Conservation (phyloP, 768 basidiomycete genomes). For the Tephrocybe sp. region DNA sequence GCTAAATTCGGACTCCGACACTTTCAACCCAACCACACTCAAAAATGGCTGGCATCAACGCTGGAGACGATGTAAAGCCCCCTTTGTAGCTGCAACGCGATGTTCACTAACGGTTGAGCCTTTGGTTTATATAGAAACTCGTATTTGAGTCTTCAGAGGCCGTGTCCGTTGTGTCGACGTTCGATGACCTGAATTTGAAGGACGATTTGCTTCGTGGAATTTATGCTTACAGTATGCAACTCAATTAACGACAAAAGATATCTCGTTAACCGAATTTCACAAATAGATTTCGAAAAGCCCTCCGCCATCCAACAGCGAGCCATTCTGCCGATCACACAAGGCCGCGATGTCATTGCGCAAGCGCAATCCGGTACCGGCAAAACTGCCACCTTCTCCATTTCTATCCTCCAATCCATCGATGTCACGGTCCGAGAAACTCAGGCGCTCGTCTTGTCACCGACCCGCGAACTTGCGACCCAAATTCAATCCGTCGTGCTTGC, state of each 20-base stretch:
- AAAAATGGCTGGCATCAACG: conserved; percentile 77
- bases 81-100: conserved; percentile 3
- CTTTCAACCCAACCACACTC: conserved; percentile 38
- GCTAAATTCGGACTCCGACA: conserved; percentile 57
- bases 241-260: neutral
- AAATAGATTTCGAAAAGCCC: conserved; percentile 88
- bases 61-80: conserved; percentile 76
- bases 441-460: conserved; percentile 94
- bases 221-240: conserved; percentile 89
- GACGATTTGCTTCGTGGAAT: conserved; percentile 94
- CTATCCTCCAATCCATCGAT: conserved; percentile 97
- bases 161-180: conserved; percentile 84
- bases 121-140: conserved; percentile 60
- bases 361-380: conserved; percentile 99
- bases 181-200: conserved; percentile 89
- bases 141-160: conserved; percentile 95
- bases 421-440: conserved; percentile 92
- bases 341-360: conserved; percentile 97
- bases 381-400: conserved; percentile 98
- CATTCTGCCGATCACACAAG: conserved; percentile 92
- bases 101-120: conserved; percentile 7
- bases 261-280: conserved; percentile 1
- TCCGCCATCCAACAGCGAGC: conserved; percentile 99
- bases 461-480: conserved; percentile 98
- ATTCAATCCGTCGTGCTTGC: conserved; percentile 97